These are phyloP conservation scores for Avena atlantica DNA, from an alignment of 176 grass and related monocot genomes.

Conservation along the genomic window DNA sequence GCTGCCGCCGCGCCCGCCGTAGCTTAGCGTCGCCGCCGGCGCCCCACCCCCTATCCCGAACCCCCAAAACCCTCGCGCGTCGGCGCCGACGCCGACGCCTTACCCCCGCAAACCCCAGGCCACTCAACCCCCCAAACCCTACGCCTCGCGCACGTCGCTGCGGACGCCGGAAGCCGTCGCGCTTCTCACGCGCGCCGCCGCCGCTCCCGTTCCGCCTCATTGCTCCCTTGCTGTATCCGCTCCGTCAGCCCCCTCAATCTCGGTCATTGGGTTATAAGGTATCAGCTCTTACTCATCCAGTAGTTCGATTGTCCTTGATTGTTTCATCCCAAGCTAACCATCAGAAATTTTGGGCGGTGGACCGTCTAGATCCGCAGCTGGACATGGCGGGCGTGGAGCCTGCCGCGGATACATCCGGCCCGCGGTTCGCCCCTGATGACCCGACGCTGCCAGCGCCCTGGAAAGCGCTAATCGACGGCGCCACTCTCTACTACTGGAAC, in stretches of 20 bases:
- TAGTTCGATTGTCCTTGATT: not conserved
- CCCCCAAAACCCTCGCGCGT: not conserved
- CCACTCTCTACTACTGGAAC: constrained; percentile 94
- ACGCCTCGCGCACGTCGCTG: not conserved
- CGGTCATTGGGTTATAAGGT: not conserved
- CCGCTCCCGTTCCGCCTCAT: not conserved
- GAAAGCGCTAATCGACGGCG: constrained; percentile 85
- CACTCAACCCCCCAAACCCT: constrained; percentile 12
- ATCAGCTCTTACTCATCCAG: not conserved
- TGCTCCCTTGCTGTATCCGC: not conserved
- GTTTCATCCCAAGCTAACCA: not conserved
- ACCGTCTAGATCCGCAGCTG: constrained; percentile 18
- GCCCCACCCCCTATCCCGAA: not conserved
- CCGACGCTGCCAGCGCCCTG: constrained; percentile 79
- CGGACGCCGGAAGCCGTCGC: not conserved
- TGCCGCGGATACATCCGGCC: constrained; percentile 51
- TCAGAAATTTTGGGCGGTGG: not conserved
- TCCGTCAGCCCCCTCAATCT: not conserved
- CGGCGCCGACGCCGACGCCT: not conserved
- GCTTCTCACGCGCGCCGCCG: not conserved
- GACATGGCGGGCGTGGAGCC: constrained; percentile 65
- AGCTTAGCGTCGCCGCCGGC: constrained; percentile 2
- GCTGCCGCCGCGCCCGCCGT: constrained; percentile 15
- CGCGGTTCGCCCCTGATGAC: constrained; percentile 87
- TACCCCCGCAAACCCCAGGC: not conserved